These are phyloP conservation scores for Xylariales sp. DNA, from an alignment of 2,329 filamentous ascomycete species.

Conservation along the genomic window DNA sequence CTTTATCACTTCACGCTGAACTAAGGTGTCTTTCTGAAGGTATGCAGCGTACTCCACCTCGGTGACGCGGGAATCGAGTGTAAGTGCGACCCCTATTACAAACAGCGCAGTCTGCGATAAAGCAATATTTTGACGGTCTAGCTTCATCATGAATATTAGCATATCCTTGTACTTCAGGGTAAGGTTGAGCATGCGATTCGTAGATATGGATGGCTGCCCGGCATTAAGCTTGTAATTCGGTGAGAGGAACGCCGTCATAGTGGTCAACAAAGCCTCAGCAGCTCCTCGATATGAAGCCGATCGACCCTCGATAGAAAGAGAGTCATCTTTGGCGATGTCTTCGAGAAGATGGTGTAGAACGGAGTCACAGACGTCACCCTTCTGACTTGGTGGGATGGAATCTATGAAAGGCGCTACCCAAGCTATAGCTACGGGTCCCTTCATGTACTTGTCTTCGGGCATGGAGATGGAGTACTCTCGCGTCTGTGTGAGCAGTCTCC, in stretches of 20 bases:
- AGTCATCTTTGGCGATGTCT: slow-evolving; percentile 50
- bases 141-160: slow-evolving; percentile 49
- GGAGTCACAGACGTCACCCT: slow-evolving; percentile 75
- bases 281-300: slow-evolving; percentile 61
- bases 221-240: slow-evolving; percentile 38
- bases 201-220: slow-evolving; percentile 55
- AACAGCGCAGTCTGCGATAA: slow-evolving; percentile 53
- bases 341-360: slow-evolving; percentile 71
- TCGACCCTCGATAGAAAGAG: slow-evolving; percentile 52
- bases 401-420: slow-evolving; percentile 77
- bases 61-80: slow-evolving; percentile 67
- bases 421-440: slow-evolving; percentile 61
- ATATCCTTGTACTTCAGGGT: slow-evolving; percentile 59
- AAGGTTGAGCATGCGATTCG: slow-evolving; percentile 61
- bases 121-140: slow-evolving; percentile 45
- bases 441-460: slow-evolving; percentile 44
- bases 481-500: slow-evolving; percentile 56
- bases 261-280: slow-evolving; percentile 53
- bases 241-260: slow-evolving; percentile 52
- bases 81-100: slow-evolving; percentile 62
- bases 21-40: slow-evolving; percentile 46
- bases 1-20: slow-evolving; percentile 64
- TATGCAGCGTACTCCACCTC: slow-evolving; percentile 65
- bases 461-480: slow-evolving; percentile 48
- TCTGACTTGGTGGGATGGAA: slow-evolving; percentile 70